These are phyloP conservation scores for Mycena indigotica DNA, from an alignment of 768 basidiomycete species.

Conservation along the genomic window DNA sequence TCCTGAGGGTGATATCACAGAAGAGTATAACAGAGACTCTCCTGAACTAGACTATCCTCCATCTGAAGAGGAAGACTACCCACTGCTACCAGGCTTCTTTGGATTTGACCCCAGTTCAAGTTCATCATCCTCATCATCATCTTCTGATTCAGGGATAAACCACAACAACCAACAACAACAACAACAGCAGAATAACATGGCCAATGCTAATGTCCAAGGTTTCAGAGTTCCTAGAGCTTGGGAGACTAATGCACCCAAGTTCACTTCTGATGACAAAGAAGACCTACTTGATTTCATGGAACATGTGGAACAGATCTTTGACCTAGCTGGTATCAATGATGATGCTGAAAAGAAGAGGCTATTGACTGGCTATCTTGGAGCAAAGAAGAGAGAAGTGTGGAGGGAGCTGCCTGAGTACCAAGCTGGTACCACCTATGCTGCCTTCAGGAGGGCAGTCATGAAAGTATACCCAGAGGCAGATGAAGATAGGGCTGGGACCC, in stretches of 20 bases:
- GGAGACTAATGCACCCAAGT: constrained; percentile 5
- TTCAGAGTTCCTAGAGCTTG: constrained; percentile 5
- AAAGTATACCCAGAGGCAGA: constrained; percentile 1
- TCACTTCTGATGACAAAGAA: not conserved
- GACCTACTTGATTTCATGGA: constrained; percentile 8
- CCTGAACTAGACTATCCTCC: not conserved
- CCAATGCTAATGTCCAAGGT: not conserved
- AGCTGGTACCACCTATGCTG: not conserved
- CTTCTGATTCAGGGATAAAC: not conserved
- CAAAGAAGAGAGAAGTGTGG: not conserved
- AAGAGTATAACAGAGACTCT: not conserved
- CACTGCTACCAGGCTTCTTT: not conserved
- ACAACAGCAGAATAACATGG: not conserved
- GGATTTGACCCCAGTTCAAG: not conserved
- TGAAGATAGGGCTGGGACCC: not conserved
- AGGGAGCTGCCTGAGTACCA: not conserved
- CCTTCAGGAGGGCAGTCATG: constrained; percentile 4
- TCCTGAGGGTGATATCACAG: not conserved
- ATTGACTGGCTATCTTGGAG: not conserved
- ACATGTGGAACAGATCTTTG: constrained; percentile 8
- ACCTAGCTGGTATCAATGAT: not conserved
- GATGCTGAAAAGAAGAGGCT: constrained; percentile 3
- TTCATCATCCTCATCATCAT: not conserved
- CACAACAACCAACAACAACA: not conserved
- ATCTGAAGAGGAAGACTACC: not conserved